Percentiles rank a stretch among this genome's conserved stretches.
Evolutionary conservation across 345 rosid genomes (phyloP).

Genomic region (Citrus hindsii): DNA sequence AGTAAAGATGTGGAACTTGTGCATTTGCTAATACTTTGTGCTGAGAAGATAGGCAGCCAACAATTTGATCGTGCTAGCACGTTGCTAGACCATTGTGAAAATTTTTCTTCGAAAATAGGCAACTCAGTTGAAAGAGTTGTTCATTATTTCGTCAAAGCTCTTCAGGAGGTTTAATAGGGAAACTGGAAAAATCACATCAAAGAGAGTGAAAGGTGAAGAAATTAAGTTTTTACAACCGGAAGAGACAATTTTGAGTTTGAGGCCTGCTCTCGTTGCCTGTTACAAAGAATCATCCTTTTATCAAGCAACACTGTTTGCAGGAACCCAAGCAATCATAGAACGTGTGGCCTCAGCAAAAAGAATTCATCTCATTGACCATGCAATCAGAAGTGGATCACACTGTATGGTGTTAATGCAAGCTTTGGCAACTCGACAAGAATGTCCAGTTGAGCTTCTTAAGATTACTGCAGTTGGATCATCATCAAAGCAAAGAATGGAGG

Average conservation of each 20-base stretch:
- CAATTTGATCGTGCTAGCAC: not conserved
- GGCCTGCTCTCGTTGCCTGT: not conserved
- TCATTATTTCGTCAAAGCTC: not conserved
- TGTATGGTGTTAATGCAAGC: slow-evolving; percentile 7
- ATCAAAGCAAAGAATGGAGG: not conserved
- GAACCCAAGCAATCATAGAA: slow-evolving; percentile 30
- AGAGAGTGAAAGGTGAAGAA: not conserved
- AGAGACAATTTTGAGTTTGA: not conserved
- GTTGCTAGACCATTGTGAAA: not conserved
- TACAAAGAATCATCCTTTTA: slow-evolving; percentile 17
- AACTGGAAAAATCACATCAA: slow-evolving; percentile 5
- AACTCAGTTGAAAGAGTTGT: not conserved
- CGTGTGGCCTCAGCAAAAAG: slow-evolving; percentile 18
- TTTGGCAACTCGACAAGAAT: not conserved
- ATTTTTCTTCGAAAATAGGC: not conserved
- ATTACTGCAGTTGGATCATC: slow-evolving; percentile 8
- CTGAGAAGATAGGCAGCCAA: not conserved
- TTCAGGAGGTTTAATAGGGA: slow-evolving; percentile 21
- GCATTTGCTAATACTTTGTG: not conserved
- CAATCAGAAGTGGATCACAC: slow-evolving; percentile 14
- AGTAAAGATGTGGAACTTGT: not conserved
- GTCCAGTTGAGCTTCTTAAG: slow-evolving; percentile 7
- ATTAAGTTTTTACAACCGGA: not conserved
- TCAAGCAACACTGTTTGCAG: slow-evolving; percentile 28
- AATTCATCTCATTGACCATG: slow-evolving; percentile 36